These are phyloP conservation scores for Kwoniella heveanensis DNA, from an alignment of 768 basidiomycete species.

Conservation along the genomic window DNA sequence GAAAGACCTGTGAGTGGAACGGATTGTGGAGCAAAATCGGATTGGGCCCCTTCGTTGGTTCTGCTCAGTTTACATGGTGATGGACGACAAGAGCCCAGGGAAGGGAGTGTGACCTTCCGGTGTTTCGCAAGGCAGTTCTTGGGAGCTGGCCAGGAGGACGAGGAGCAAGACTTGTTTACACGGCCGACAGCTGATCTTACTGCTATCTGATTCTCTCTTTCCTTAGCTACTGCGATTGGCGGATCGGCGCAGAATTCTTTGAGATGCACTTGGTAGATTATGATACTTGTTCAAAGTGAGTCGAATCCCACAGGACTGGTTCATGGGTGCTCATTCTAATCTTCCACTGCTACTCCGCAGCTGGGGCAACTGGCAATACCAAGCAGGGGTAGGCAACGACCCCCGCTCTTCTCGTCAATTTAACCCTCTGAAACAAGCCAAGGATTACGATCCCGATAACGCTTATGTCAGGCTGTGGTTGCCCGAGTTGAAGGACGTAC, in stretches of 20 bases:
- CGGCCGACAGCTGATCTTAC: too few relatives aligned
- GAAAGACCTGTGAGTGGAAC: conserved; percentile 55
- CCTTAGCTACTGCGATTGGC: conserved; percentile 58
- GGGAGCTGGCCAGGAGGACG: too few relatives aligned
- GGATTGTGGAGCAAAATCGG: too few relatives aligned
- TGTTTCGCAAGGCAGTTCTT: too few relatives aligned
- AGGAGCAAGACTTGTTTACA: too few relatives aligned
- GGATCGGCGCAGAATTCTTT: conserved; percentile 60
- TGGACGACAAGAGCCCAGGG: too few relatives aligned
- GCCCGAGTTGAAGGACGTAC: conserved; percentile 47
- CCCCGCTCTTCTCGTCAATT: conserved; percentile 54
- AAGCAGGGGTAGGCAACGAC: conserved; percentile 56
- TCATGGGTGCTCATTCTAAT: too few relatives aligned
- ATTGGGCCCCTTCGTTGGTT: too few relatives aligned
- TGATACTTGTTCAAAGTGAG: conserved; percentile 67
- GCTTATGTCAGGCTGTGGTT: conserved; percentile 53
- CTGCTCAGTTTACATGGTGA: too few relatives aligned
- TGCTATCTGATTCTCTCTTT: neutral
- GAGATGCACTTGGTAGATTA: conserved; percentile 58
- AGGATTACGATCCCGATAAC: conserved; percentile 48
- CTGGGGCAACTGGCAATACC: conserved; percentile 55
- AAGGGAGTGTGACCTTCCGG: too few relatives aligned
- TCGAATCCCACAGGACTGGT: too few relatives aligned
- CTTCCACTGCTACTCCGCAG: conserved; percentile 22
- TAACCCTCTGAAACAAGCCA: conserved; percentile 56